Evolutionary conservation across 2,329 filamentous ascomycete species (phyloP).

Genomic region (Davidsoniella eucalypti): DNA sequence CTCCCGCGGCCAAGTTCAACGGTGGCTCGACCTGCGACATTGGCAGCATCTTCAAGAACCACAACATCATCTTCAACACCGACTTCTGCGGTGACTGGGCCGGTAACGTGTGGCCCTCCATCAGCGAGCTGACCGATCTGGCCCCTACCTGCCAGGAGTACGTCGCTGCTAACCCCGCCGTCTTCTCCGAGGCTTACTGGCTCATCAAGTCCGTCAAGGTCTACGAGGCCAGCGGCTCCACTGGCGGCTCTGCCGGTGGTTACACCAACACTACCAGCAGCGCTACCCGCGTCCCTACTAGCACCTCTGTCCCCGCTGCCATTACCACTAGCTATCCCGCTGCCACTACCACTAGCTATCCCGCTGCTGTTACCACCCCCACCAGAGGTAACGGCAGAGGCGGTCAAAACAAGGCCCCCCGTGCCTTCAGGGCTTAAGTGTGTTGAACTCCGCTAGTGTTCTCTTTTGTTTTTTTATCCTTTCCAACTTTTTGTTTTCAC

Average conservation of each 20-base stretch:
- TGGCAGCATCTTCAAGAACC: conserved; percentile 47
- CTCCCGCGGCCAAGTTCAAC: conserved; percentile 50
- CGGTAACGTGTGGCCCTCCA: conserved; percentile 44
- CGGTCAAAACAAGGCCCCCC: background rate
- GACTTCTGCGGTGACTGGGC: conserved; percentile 86
- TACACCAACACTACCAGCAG: too few species aligned
- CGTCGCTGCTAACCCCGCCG: conserved; percentile 52
- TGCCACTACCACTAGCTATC: too few species aligned
- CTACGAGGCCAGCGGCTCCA: conserved; percentile 19
- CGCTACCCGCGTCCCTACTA: too few species aligned
- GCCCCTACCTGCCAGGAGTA: conserved; percentile 54
- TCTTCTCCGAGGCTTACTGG: conserved; percentile 63
- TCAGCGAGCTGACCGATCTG: conserved; percentile 40
- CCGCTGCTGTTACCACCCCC: too few species aligned
- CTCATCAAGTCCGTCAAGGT: conserved; percentile 55
- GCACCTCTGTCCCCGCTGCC: too few species aligned
- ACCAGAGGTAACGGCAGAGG: background rate
- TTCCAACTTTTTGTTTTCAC: too few species aligned
- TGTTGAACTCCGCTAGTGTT: too few species aligned
- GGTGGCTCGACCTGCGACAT: conserved; percentile 55
- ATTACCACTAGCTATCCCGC: too few species aligned
- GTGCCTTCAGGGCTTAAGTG: conserved; percentile 1
- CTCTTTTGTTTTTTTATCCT: too few species aligned
- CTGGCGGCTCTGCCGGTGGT: too few species aligned
- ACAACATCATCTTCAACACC: conserved; percentile 68